Evolutionary conservation across 1,284 basidiomycete species (phyloP).

Genomic region (Malassezia arunalokei): DNA sequence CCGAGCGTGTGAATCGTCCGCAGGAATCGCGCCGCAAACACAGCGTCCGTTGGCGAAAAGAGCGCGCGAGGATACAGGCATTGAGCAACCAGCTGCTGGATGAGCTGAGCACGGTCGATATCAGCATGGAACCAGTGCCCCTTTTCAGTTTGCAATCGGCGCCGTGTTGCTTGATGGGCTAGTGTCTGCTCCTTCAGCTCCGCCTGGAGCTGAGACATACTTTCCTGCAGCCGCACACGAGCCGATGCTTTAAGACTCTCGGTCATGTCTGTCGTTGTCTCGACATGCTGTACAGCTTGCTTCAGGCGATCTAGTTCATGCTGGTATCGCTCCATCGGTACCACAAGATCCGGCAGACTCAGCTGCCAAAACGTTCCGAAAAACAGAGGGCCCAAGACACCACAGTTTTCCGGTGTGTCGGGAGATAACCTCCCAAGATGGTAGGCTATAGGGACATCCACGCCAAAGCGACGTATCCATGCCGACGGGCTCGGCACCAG

Average conservation of each 20-base stretch:
- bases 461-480: slow-evolving; percentile 30
- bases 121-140: slow-evolving; percentile 63
- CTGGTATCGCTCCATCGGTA: slow-evolving; percentile 44
- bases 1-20: slow-evolving; percentile 72
- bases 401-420: slow-evolving; percentile 23
- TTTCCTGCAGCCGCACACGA: slow-evolving; percentile 34
- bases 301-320: slow-evolving; percentile 34
- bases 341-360: slow-evolving; percentile 33
- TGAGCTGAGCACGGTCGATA: slow-evolving; percentile 19
- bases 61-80: slow-evolving; percentile 85
- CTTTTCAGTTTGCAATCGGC: slow-evolving; percentile 68
- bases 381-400: slow-evolving; percentile 29
- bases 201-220: slow-evolving; percentile 38
- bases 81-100: slow-evolving; percentile 60
- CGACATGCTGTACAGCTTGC: slow-evolving; percentile 22
- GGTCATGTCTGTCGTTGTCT: slow-evolving; percentile 17
- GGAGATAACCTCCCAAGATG: slow-evolving; percentile 30
- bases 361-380: slow-evolving; percentile 46
- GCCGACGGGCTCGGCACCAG: slow-evolving; percentile 26
- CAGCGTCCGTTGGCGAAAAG: slow-evolving; percentile 87
- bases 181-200: slow-evolving; percentile 67
- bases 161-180: slow-evolving; percentile 60
- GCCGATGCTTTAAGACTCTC: slow-evolving; percentile 25
- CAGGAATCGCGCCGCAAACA: slow-evolving; percentile 83
- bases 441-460: slow-evolving; percentile 39